Conservation (phyloP, 768 basidiomycete species). For the Pisolithus albus region DNA sequence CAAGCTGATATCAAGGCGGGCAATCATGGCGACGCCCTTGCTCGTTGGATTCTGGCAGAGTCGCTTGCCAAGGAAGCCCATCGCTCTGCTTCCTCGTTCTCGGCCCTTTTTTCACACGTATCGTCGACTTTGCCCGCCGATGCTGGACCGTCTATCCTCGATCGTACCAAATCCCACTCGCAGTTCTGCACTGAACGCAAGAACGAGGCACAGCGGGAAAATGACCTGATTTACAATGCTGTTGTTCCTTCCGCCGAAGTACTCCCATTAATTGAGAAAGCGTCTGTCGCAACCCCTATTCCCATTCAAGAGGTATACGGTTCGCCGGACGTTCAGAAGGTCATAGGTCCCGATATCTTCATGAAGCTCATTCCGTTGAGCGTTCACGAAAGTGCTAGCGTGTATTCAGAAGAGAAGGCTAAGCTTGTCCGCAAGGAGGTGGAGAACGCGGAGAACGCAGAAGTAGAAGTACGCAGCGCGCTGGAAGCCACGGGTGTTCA, state of each 20-base stretch:
- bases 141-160: slow-evolving; percentile 68
- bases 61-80: slow-evolving; percentile 77
- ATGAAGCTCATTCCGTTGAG: slow-evolving; percentile 80
- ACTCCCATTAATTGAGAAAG: slow-evolving; percentile 77
- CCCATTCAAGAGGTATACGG: slow-evolving; percentile 93
- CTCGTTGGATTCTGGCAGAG: slow-evolving; percentile 72
- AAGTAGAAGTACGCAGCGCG: slow-evolving; percentile 71
- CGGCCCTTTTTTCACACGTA: slow-evolving; percentile 61
- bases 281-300: slow-evolving; percentile 73
- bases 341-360: slow-evolving; percentile 92
- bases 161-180: slow-evolving; percentile 78
- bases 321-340: slow-evolving; percentile 84
- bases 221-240: slow-evolving; percentile 96
- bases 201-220: slow-evolving; percentile 75
- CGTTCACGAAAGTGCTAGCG: slow-evolving; percentile 91
- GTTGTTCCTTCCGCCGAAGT: slow-evolving; percentile 74
- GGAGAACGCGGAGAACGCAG: slow-evolving; percentile 78
- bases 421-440: slow-evolving; percentile 86
- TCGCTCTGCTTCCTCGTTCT: slow-evolving; percentile 61
- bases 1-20: slow-evolving; percentile 67
- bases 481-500: slow-evolving; percentile 80
- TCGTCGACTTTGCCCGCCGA: slow-evolving; percentile 85
- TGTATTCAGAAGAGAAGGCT: slow-evolving; percentile 98
- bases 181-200: slow-evolving; percentile 71
- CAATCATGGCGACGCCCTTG: slow-evolving; percentile 84